Evolutionary conservation across 2,329 filamentous ascomycete species (phyloP), one percentile per base, ranked within the genome.

Genomic region (Stagonosporopsis rhizophila): DNA sequence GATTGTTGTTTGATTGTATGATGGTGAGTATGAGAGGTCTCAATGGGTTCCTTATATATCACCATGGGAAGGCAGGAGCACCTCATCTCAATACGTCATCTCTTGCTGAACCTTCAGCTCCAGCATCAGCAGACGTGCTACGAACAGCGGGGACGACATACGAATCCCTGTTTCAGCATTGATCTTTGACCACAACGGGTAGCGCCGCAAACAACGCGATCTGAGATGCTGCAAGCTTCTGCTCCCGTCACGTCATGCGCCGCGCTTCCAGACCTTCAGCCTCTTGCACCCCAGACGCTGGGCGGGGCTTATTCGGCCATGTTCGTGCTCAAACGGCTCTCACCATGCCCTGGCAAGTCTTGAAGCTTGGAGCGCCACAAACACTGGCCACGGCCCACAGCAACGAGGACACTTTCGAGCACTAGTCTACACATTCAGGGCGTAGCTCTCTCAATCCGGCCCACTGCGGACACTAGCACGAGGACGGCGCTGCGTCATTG

Each of bases 401-500:
- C 63, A 47, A 59, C 59, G 14, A 58, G 30, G 34, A 45, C 52
- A 42, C 42, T 34, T 56, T 52, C 32, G 19, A 56, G 53, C 12
- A 23, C 44, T 52, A 52, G 38, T 44, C 25, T 44, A 34, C 34
- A 56, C 46, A 34, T 40, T 55, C 49, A 51, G 11, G 47, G 53
- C 42, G 35, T 38, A 58, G 62, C 60, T 19, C 44, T 37, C 44
- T 61, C 38, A 40, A 8, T 48, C 58, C 40, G 49, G 57, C 48
- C 41, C 19, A 41, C 59, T 51, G 58, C 52, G 61, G 60, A 44
- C 55, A 23, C 30, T 46, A 59, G 64, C 62, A 63, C 58, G 58
- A 54, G 58, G 56, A 52, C 40, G 39, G 44, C 44, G 51, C 56
- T 69, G 67, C 70, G 68, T 73, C 70, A 73, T 70, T 62, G 27